Conservation (phyloP, 176 grass and related monocot species). For the Dendrocalamus sinicus region DNA sequence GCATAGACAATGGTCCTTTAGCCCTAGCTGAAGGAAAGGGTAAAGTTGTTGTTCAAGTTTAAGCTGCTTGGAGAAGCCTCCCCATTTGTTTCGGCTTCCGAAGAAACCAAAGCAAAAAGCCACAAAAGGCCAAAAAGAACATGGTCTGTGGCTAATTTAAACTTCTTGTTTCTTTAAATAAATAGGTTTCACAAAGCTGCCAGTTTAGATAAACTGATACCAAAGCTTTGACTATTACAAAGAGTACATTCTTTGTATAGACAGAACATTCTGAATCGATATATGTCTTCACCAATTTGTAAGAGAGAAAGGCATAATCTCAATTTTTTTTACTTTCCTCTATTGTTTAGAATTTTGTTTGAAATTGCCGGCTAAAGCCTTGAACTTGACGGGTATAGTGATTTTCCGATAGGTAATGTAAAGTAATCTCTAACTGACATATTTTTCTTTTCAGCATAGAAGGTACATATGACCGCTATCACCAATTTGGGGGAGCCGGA, state of each 20-base stretch:
- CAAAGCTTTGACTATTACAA: not conserved
- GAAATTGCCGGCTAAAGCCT: not conserved
- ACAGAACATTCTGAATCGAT: not conserved
- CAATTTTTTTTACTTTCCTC: not conserved
- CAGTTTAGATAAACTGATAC: not conserved
- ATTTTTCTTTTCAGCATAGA: conserved; percentile 56
- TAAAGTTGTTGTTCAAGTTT: too few relatives aligned
- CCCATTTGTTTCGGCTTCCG: too few relatives aligned
- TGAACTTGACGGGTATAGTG: not conserved
- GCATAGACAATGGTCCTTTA: too few relatives aligned
- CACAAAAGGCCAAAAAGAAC: too few relatives aligned
- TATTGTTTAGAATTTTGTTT: not conserved
- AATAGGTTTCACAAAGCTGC: not conserved
- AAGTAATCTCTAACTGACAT: not conserved
- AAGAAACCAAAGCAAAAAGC: too few relatives aligned
- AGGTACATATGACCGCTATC: conserved; percentile 54
- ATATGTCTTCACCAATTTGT: not conserved
- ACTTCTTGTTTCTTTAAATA: not conserved
- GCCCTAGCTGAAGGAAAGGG: too few relatives aligned
- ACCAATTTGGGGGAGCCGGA: conserved; percentile 35
- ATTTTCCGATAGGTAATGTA: not conserved
- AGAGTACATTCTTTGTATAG: not conserved
- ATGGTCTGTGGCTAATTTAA: not conserved
- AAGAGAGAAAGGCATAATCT: not conserved
- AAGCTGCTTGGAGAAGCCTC: too few relatives aligned